Percentiles rank a stretch among this genome's conserved stretches.
Conservation (phyloP, 2,329 filamentous ascomycete genomes). For the Teratosphaeria zuluensis region DNA sequence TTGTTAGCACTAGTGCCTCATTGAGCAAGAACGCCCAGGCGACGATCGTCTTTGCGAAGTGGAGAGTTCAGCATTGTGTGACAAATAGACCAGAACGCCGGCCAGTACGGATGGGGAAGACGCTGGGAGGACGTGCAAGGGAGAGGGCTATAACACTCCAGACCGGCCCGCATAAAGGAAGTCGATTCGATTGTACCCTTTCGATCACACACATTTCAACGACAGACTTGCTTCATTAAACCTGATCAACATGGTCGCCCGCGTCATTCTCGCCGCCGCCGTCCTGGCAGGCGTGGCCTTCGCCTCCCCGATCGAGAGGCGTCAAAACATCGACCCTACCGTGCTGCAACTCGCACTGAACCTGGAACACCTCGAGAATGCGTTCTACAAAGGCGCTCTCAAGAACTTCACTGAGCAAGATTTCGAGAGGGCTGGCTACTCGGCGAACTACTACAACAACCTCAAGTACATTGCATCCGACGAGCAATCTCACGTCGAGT, state of each 20-base stretch:
- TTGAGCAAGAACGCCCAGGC: background rate
- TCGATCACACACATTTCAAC: background rate
- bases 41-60: background rate
- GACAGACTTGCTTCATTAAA: background rate
- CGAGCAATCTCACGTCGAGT: constrained; percentile 48
- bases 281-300: background rate
- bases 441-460: constrained; percentile 46
- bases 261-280: background rate
- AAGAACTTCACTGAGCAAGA: constrained; percentile 44
- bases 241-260: background rate
- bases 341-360: constrained; percentile 35
- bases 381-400: constrained; percentile 52
- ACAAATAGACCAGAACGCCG: background rate
- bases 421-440: constrained; percentile 43
- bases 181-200: background rate
- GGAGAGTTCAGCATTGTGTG: background rate
- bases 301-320: constrained; percentile 1
- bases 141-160: background rate
- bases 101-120: background rate
- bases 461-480: constrained; percentile 47
- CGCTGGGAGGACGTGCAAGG: background rate
- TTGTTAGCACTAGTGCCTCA: background rate
- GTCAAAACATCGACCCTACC: constrained; percentile 6
- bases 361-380: constrained; percentile 43
- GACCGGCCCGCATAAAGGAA: background rate